Evolutionary conservation across 495 filamentous ascomycete genomes (phyloP).

Genomic region (Penicillium flavigenum): DNA sequence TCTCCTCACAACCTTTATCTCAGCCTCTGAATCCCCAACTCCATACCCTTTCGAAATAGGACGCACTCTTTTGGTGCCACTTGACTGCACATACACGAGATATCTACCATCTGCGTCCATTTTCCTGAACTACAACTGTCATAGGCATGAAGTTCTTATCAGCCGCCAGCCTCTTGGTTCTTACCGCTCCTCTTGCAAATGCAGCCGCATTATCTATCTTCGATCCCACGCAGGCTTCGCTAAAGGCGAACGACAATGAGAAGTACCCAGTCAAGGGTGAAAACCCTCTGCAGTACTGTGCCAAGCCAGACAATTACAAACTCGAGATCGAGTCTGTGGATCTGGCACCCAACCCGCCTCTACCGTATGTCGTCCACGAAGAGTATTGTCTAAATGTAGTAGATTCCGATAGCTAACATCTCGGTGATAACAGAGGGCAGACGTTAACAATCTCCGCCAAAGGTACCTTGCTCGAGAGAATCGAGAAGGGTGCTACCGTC

Average conservation of each 20-base stretch:
- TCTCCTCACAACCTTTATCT: conserved; percentile 1
- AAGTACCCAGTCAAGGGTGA: conserved; percentile 37
- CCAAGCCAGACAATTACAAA: conserved; percentile 56
- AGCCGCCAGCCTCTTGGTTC: conserved; percentile 35
- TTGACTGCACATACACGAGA: neutral
- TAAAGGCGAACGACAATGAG: conserved; percentile 18
- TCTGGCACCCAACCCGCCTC: conserved; percentile 80
- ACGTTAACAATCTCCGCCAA: conserved; percentile 75
- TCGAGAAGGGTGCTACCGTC: conserved; percentile 77
- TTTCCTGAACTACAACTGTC: neutral
- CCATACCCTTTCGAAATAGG: neutral
- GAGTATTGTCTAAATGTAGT: neutral
- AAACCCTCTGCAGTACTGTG: conserved; percentile 63
- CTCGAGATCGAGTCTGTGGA: conserved; percentile 77
- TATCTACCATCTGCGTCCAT: neutral
- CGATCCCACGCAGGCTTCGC: conserved; percentile 34
- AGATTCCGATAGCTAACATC: conserved; percentile 14
- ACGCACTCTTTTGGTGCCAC: neutral
- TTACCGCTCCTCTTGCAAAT: conserved; percentile 36
- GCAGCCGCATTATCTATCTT: conserved; percentile 32
- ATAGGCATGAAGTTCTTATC: conserved; percentile 51
- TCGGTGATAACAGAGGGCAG: conserved; percentile 59
- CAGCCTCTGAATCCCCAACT: neutral
- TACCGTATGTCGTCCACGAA: conserved; percentile 62
- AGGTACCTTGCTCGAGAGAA: conserved; percentile 64